Base-by-base conservation (phyloP, 768 basidiomycete genomes). In the Lentinula guzmanii region DNA sequence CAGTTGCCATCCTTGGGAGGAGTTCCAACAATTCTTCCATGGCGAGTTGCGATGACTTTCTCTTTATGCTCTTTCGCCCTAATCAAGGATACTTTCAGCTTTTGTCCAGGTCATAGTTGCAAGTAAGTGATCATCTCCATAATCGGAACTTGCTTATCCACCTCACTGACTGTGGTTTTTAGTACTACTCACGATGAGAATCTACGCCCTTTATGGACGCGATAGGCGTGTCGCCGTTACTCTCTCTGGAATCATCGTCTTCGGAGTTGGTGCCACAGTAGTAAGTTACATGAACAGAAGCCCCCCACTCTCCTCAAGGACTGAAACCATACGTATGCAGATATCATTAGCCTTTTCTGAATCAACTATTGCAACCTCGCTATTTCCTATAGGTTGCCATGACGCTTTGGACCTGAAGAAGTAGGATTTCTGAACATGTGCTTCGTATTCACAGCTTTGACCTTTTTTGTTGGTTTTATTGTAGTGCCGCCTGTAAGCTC, bases 1-100 rank as follows among this genome's bases (percentile, higher is more conserved):
- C n/a, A 54, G 53, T 35, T 54, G 53, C 18, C 37, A 54, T 54
- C 53, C 53, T 24, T 54, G 53, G 53, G 53, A 54, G 9, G 35
- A 54, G 21, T 39, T 54, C 18, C 53, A 54, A 39, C 15, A 37
- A 33, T 54, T 54, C 18, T 54, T 54, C 18, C 53, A 54, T 54
- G 53, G 53, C 21, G 21, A 39, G 37, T 39, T 5, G 5, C n/a
- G 0, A 35, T 39, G 8, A 11, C 4, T 21, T 7, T 5, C 10
- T 8, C 8, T 39, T 41, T 39, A 9, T 54, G 13, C 1, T 54
- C 1, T 4, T 54, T 18, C 5, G 9, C 15, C 9, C 48, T 24
- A 8, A 52, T 33, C 15, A 10, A 35, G 4, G 8, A 10, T 41
- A 18, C 35, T 9, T 10, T 9, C 11, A 54, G 53, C 53, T 11